These are phyloP conservation scores for Melampsora medusae DNA, from an alignment of 1,284 basidiomycete genomes.

Conservation along the genomic window DNA sequence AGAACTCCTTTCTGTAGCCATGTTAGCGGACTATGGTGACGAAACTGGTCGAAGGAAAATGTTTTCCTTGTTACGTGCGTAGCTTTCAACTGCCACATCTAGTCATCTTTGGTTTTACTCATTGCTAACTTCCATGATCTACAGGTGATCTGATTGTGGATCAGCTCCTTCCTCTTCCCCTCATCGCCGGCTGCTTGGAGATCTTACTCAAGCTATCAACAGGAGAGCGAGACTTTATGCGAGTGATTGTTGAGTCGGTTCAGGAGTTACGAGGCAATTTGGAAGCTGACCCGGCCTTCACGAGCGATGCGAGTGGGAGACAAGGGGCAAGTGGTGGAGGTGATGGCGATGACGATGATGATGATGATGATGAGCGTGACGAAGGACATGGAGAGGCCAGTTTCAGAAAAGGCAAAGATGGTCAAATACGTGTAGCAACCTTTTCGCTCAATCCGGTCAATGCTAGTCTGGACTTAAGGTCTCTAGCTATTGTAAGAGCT, in stretches of 20 bases:
- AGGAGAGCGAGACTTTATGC: slow-evolving; percentile 84
- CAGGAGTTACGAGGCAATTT: slow-evolving; percentile 71
- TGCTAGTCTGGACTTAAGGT: slow-evolving; percentile 70
- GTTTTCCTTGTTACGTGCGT: slow-evolving; percentile 78
- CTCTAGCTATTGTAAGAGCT: slow-evolving; percentile 80
- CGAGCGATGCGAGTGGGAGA: slow-evolving; percentile 49
- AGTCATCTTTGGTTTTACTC: slow-evolving; percentile 25
- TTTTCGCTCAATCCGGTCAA: slow-evolving; percentile 60
- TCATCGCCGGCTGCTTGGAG: slow-evolving; percentile 80
- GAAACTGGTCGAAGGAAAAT: slow-evolving; percentile 91
- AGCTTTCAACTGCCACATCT: slow-evolving; percentile 13
- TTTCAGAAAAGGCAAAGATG: slow-evolving; percentile 31
- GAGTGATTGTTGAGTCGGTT: slow-evolving; percentile 88
- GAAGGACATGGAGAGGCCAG: slow-evolving; percentile 41
- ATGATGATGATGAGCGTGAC: slow-evolving; percentile 38
- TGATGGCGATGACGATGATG: slow-evolving; percentile 47
- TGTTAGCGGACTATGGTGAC: slow-evolving; percentile 86
- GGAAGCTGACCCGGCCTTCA: slow-evolving; percentile 27
- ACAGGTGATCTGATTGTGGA: slow-evolving; percentile 82
- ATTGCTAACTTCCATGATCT: background rate
- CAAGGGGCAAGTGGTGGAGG: slow-evolving; percentile 59
- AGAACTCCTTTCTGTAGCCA: slow-evolving; percentile 75
- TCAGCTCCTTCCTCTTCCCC: slow-evolving; percentile 70
- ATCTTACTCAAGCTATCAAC: slow-evolving; percentile 79
- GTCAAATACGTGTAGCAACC: slow-evolving; percentile 27